Percentiles rank a stretch among this genome's conserved stretches.
phyloP scores from a whole-genome alignment of 192 early-diverging fungal genomes.

The Coemansia sp. region DNA sequence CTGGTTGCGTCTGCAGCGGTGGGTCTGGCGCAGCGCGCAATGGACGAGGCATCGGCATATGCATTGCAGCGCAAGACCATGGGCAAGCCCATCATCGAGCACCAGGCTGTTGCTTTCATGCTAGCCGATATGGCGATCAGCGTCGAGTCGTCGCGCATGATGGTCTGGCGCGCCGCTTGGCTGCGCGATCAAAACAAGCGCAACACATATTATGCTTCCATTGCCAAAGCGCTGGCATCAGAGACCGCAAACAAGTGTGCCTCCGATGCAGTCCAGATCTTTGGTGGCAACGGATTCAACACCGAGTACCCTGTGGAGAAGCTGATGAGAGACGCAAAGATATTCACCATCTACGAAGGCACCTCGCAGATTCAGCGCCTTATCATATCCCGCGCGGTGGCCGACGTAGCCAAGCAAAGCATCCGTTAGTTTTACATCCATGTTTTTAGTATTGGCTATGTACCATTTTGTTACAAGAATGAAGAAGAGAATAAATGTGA shows the following conservation, averaged over 20 bases:
- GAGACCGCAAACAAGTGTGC: slow-evolving; percentile 81
- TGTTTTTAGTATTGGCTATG: not conserved
- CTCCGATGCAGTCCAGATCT: slow-evolving; percentile 92
- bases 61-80: slow-evolving; percentile 92
- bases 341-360: slow-evolving; percentile 97
- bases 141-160: slow-evolving; percentile 80
- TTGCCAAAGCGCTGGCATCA: slow-evolving; percentile 87
- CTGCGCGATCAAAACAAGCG: slow-evolving; percentile 80
- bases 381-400: slow-evolving; percentile 81
- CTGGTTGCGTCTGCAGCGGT: slow-evolving; percentile 86
- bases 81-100: slow-evolving; percentile 85
- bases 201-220: slow-evolving; percentile 94
- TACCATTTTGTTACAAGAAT: not conserved
- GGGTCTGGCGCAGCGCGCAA: slow-evolving; percentile 86
- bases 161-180: slow-evolving; percentile 85
- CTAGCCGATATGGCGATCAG: slow-evolving; percentile 97
- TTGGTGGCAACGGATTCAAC: slow-evolving; percentile 89
- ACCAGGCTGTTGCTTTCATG: slow-evolving; percentile 94
- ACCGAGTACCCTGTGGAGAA: slow-evolving; percentile 95
- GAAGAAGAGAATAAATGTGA: not conserved
- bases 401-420: slow-evolving; percentile 58
- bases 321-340: slow-evolving; percentile 90
- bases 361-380: slow-evolving; percentile 94
- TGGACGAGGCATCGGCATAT: slow-evolving; percentile 91
- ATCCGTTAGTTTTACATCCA: not conserved